phyloP scores from a whole-genome alignment of 1,284 basidiomycete genomes.

The Mycosarcoma maydis region DNA sequence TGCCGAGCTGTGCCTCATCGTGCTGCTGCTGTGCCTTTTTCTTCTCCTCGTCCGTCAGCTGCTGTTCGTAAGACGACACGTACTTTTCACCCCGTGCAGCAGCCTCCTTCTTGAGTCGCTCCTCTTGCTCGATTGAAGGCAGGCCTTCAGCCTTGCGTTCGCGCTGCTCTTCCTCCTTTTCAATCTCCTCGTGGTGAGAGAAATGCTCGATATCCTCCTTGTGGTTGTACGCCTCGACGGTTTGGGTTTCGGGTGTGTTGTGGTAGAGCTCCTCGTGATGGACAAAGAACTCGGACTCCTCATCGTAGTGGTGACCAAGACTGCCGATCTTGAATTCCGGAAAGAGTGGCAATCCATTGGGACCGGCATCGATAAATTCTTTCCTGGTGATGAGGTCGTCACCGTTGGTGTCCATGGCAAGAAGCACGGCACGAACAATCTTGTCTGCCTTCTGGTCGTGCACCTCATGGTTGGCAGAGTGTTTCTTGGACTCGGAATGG shows the following conservation, averaged over 20 bases:
- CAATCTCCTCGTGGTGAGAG: slow-evolving; percentile 85
- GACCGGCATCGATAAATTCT: slow-evolving; percentile 83
- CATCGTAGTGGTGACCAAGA: slow-evolving; percentile 87
- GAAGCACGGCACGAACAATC: slow-evolving; percentile 81
- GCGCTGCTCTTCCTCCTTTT: slow-evolving; percentile 82
- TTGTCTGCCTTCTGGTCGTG: slow-evolving; percentile 85
- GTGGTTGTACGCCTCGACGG: slow-evolving; percentile 91
- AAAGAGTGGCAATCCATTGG: slow-evolving; percentile 83
- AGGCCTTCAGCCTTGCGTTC: slow-evolving; percentile 85
- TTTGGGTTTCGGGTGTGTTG: slow-evolving; percentile 93
- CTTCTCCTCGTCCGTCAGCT: slow-evolving; percentile 52
- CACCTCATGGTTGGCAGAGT: slow-evolving; percentile 79
- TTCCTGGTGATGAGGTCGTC: slow-evolving; percentile 81
- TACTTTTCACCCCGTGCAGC: slow-evolving; percentile 56
- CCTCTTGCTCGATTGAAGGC: slow-evolving; percentile 68
- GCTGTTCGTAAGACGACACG: slow-evolving; percentile 60
- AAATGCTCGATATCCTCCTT: slow-evolving; percentile 81
- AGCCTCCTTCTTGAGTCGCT: slow-evolving; percentile 48
- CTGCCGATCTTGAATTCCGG: slow-evolving; percentile 69
- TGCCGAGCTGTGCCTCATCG: slow-evolving; percentile 49
- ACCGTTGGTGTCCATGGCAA: slow-evolving; percentile 78
- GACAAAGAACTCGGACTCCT: slow-evolving; percentile 67
- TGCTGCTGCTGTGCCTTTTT: slow-evolving; percentile 55
- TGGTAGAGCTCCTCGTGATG: slow-evolving; percentile 81
- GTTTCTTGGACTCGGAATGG: slow-evolving; percentile 88